Evolutionary conservation across 495 filamentous ascomycete species (phyloP).

Genomic region (Penicillium argentinense): DNA sequence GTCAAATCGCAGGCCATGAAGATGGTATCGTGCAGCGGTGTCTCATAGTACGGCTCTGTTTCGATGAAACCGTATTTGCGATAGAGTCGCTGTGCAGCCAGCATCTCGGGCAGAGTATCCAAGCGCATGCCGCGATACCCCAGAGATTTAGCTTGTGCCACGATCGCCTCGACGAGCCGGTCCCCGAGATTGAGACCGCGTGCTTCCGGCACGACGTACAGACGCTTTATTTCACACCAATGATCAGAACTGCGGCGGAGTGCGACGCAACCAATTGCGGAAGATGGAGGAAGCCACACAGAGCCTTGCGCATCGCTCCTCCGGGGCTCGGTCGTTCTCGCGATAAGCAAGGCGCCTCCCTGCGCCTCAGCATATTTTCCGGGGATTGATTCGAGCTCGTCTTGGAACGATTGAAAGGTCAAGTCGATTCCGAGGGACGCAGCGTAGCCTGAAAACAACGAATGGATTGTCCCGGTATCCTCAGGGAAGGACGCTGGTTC

Average conservation of each 20-base stretch:
- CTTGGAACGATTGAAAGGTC: conserved; percentile 55
- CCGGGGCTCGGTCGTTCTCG: no score
- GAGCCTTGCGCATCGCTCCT: no score
- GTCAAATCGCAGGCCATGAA: conserved; percentile 37
- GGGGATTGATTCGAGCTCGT: conserved; percentile 52
- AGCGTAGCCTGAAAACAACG: conserved; percentile 55
- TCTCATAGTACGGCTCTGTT: conserved; percentile 57
- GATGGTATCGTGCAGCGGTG: conserved; percentile 49
- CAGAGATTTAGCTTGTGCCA: conserved; percentile 42
- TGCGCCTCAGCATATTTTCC: conserved; percentile 50
- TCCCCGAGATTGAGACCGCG: conserved; percentile 51
- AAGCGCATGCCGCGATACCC: conserved; percentile 57
- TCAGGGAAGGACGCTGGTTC: conserved; percentile 27
- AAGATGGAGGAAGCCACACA: no score
- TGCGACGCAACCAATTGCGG: conserved; percentile 53
- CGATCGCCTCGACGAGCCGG: conserved; percentile 40
- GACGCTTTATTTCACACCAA: conserved; percentile 62
- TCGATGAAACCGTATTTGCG: conserved; percentile 50
- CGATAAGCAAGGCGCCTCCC: conserved; percentile 49
- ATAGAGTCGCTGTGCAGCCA: conserved; percentile 52
- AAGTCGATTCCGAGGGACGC: conserved; percentile 54
- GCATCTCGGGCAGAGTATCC: conserved; percentile 59
- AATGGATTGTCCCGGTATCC: conserved; percentile 33
- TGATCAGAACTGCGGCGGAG: conserved; percentile 11
- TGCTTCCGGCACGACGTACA: conserved; percentile 48